phyloP scores from a whole-genome alignment of 2,329 filamentous ascomycete genomes.

The Emergomyces africanus region DNA sequence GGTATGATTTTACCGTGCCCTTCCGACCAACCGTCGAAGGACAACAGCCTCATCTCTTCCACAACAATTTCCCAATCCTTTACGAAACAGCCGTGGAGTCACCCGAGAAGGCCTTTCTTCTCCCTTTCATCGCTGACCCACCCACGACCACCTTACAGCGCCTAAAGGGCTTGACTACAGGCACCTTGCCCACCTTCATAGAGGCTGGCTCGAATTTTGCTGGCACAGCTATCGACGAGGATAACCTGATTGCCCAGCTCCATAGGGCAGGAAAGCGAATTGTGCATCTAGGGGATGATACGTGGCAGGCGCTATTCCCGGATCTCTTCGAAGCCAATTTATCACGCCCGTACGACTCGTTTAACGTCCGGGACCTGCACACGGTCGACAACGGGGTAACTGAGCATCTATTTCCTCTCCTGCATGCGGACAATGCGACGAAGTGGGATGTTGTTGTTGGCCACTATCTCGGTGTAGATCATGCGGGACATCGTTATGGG shows the following conservation, averaged over 20 bases:
- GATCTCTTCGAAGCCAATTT: conserved; percentile 82
- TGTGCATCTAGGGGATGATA: conserved; percentile 94
- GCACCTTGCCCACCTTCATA: conserved; percentile 86
- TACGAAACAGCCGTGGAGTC: conserved; percentile 65
- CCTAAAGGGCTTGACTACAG: conserved; percentile 87
- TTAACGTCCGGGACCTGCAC: conserved; percentile 96
- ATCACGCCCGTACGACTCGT: conserved; percentile 84
- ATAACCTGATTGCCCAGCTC: conserved; percentile 58
- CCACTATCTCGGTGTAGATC: conserved; percentile 89
- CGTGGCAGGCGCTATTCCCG: conserved; percentile 87
- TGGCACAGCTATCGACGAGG: conserved; percentile 89
- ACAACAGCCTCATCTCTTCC: conserved; percentile 51
- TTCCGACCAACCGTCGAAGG: conserved; percentile 38
- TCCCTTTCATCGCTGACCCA: conserved; percentile 93
- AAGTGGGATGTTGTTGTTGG: conserved; percentile 93
- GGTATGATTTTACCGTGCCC: conserved; percentile 93
- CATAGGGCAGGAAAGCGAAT: conserved; percentile 57
- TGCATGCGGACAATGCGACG: conserved; percentile 50
- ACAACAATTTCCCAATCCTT: conserved; percentile 76
- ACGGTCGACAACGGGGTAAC: conserved; percentile 93
- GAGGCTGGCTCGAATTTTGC: conserved; percentile 93
- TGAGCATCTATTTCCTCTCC: conserved; percentile 67
- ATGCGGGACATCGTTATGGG: conserved; percentile 91
- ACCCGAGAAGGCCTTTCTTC: conserved; percentile 73
- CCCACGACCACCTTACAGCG: conserved; percentile 88